Percentiles rank a stretch among this genome's conserved stretches.
These are phyloP conservation scores for Xylaria venustula DNA, from an alignment of 495 filamentous ascomycete species.

Conservation along the genomic window DNA sequence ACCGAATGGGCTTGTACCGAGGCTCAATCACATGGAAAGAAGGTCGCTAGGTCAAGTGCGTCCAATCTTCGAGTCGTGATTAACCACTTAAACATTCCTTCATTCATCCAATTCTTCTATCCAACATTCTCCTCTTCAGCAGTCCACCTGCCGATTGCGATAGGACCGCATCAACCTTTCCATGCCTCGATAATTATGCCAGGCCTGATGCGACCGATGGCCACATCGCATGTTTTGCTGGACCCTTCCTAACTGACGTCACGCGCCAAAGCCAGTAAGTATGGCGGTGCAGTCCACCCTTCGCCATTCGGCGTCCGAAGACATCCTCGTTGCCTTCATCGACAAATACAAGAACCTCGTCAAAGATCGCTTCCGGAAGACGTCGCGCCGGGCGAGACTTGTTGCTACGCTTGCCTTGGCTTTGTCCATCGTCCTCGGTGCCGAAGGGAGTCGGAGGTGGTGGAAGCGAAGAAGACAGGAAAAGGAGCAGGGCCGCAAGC, in stretches of 20 bases:
- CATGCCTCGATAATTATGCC: conserved; percentile 7
- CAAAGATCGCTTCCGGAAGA: conserved; percentile 56
- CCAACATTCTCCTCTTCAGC: background rate
- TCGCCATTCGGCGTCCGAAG: conserved; percentile 58
- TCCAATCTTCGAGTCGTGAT: background rate
- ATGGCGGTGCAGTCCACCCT: conserved; percentile 92
- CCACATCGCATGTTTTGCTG: conserved; percentile 9
- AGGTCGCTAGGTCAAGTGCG: background rate
- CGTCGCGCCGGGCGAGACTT: conserved; percentile 67
- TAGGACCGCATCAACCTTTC: background rate
- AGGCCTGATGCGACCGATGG: conserved; percentile 7
- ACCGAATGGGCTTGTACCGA: conserved; percentile 9
- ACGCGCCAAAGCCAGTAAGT: conserved; percentile 18
- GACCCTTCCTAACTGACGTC: conserved; percentile 21
- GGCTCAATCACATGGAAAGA: conserved; percentile 15
- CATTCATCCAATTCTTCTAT: conserved; percentile 1
- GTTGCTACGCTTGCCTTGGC: conserved; percentile 71
- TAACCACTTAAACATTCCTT: background rate
- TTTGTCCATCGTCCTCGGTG: conserved; percentile 70
- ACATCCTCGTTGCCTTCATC: conserved; percentile 68
- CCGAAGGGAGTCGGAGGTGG: conserved; percentile 73
- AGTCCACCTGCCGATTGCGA: background rate
- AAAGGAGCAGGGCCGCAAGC: conserved; percentile 70
- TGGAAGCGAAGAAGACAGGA: conserved; percentile 69
- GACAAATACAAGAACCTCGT: conserved; percentile 64